A percentile compares a stretch with the other conserved stretches of the same genome.
These are phyloP conservation scores for Ganoderma lucidum DNA, from an alignment of 1,284 basidiomycete species.

Conservation along the genomic window DNA sequence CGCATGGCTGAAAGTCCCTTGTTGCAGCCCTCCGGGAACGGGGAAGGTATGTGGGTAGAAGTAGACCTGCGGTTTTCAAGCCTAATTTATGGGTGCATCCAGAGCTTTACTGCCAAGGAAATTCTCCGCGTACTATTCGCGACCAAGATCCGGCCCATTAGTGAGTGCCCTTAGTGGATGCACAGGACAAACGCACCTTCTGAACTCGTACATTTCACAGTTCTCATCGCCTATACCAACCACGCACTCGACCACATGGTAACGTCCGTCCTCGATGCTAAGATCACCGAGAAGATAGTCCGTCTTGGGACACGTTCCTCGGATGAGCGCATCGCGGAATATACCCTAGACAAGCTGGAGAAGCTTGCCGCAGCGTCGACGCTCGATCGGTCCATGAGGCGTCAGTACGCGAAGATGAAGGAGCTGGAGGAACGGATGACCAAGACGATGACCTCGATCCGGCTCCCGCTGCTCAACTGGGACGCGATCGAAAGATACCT, in stretches of 20 bases:
- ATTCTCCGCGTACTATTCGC: slow-evolving; percentile 65
- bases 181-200: no score
- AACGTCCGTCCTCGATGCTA: slow-evolving; percentile 63
- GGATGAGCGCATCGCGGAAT: slow-evolving; percentile 64
- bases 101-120: slow-evolving; percentile 76
- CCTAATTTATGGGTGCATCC: neutral
- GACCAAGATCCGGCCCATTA: slow-evolving; percentile 48
- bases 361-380: slow-evolving; percentile 49
- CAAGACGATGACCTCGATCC: slow-evolving; percentile 51
- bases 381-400: slow-evolving; percentile 45
- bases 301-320: slow-evolving; percentile 69
- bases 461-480: slow-evolving; percentile 44
- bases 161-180: slow-evolving; percentile 10
- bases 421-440: slow-evolving; percentile 53
- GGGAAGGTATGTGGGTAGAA: slow-evolving; percentile 60
- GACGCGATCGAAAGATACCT: slow-evolving; percentile 52
- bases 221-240: slow-evolving; percentile 80
- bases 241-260: slow-evolving; percentile 81
- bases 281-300: slow-evolving; percentile 67
- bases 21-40: slow-evolving; percentile 72
- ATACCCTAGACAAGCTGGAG: slow-evolving; percentile 64
- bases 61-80: neutral
- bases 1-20: no score
- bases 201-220: slow-evolving; percentile 44
- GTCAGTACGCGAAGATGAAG: slow-evolving; percentile 54